Evolutionary conservation across 1,139 yeast species (phyloP).

Genomic region (Candida neerlandica): DNA sequence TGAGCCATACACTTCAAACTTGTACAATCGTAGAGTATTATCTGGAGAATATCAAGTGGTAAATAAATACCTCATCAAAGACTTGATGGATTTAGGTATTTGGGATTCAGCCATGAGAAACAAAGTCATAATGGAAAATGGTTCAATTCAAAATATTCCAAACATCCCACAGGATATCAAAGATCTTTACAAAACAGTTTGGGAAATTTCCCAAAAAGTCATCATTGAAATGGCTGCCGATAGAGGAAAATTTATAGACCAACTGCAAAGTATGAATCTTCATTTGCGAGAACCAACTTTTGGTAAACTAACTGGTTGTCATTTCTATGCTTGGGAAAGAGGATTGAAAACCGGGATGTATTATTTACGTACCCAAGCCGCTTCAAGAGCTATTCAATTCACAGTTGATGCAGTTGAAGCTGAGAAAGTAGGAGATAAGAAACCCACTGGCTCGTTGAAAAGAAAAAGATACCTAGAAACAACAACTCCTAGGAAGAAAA

Average conservation of each 20-base stretch:
- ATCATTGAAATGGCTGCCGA: conserved; percentile 96
- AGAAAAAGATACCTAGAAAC: conserved; percentile 24
- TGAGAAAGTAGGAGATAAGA: conserved; percentile 22
- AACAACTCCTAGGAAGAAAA: conserved; percentile 11
- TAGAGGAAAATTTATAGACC: conserved; percentile 91
- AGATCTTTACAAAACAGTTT: conserved; percentile 85
- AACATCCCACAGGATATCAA: conserved; percentile 78
- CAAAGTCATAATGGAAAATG: conserved; percentile 75
- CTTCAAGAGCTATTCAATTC: conserved; percentile 90
- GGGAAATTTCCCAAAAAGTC: conserved; percentile 92
- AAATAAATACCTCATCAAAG: conserved; percentile 79
- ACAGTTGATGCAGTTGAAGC: conserved; percentile 60
- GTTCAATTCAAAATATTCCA: conserved; percentile 80
- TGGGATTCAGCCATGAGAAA: conserved; percentile 86
- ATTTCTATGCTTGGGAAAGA: conserved; percentile 95
- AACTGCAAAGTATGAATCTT: conserved; percentile 89
- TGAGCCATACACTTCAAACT: conserved; percentile 88
- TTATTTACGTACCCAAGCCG: conserved; percentile 93
- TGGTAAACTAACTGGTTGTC: conserved; percentile 96
- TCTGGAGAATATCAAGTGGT: conserved; percentile 91
- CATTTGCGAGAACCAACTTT: conserved; percentile 84
- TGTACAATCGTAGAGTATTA: conserved; percentile 81
- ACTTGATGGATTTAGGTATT: conserved; percentile 77
- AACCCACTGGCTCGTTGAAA: conserved; percentile 16
- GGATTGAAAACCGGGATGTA: conserved; percentile 99